phyloP scores from a whole-genome alignment of 106 monocot genomes.

The Chionographis japonica region DNA sequence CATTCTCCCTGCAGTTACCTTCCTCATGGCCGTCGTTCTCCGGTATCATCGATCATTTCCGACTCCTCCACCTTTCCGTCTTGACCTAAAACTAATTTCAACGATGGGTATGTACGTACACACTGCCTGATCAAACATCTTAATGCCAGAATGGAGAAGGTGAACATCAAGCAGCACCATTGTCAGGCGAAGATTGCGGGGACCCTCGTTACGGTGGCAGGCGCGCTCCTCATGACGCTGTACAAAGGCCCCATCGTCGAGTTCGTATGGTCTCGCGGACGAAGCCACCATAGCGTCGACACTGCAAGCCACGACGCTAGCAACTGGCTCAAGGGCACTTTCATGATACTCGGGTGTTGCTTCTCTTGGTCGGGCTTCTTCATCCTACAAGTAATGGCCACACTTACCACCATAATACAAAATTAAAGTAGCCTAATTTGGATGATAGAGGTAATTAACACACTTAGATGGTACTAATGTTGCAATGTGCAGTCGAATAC shows the following conservation, averaged over 20 bases:
- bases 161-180: slow-evolving; percentile 25
- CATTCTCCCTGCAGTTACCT: slow-evolving; percentile 81
- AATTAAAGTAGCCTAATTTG: too few species aligned
- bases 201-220: slow-evolving; percentile 57
- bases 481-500: slow-evolving; percentile 40
- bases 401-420: too few species aligned
- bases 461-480: not conserved
- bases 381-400: slow-evolving; percentile 41
- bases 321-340: slow-evolving; percentile 47
- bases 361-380: slow-evolving; percentile 64
- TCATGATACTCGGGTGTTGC: slow-evolving; percentile 46
- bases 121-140: too few species aligned
- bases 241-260: slow-evolving; percentile 62
- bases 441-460: too few species aligned
- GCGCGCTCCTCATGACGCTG: slow-evolving; percentile 66
- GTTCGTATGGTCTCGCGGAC: slow-evolving; percentile 37
- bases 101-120: not conserved
- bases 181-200: slow-evolving; percentile 72
- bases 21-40: slow-evolving; percentile 55
- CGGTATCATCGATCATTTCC: slow-evolving; percentile 20
- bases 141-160: slow-evolving; percentile 49
- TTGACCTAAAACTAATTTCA: too few species aligned
- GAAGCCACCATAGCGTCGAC: slow-evolving; percentile 12
- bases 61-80: not conserved
- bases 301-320: slow-evolving; percentile 2